phyloP scores from a whole-genome alignment of 305 asterid species.

The Solanum chacoense region DNA sequence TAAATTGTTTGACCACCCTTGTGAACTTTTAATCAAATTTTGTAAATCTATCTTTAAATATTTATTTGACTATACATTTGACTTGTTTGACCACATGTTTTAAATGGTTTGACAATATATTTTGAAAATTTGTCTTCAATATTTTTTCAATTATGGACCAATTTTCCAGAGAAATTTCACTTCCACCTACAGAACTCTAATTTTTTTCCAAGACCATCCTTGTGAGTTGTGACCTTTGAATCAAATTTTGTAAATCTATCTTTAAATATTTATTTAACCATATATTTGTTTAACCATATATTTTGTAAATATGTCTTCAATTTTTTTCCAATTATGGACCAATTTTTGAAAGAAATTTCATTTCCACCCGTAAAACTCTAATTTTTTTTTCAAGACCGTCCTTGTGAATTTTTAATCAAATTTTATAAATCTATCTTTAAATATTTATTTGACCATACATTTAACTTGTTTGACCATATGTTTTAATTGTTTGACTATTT shows the following conservation, averaged over 20 bases:
- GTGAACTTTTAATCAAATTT: not conserved
- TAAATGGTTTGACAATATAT: not conserved
- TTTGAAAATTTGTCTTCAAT: not conserved
- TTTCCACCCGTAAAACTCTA: no score
- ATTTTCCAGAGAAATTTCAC: not conserved
- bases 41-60: not conserved
- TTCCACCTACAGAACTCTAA: not conserved
- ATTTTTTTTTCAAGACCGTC: not conserved
- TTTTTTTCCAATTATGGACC: no score
- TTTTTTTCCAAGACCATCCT: not conserved
- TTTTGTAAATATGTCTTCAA: accelerated
- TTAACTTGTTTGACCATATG: not conserved
- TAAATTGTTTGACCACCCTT: not conserved
- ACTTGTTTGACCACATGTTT: not conserved
- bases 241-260: not conserved
- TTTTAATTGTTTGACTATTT: not conserved
- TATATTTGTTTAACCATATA: not conserved
- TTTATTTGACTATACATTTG: not conserved
- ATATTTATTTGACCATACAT: not conserved
- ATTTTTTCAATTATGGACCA: not conserved
- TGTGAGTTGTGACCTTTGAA: not conserved
- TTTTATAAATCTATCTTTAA: not conserved
- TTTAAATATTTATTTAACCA: not conserved
- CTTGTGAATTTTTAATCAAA: not conserved
- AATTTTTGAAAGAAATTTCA: no score